phyloP scores from a whole-genome alignment of 768 basidiomycete species.

The Russula vinacea region DNA sequence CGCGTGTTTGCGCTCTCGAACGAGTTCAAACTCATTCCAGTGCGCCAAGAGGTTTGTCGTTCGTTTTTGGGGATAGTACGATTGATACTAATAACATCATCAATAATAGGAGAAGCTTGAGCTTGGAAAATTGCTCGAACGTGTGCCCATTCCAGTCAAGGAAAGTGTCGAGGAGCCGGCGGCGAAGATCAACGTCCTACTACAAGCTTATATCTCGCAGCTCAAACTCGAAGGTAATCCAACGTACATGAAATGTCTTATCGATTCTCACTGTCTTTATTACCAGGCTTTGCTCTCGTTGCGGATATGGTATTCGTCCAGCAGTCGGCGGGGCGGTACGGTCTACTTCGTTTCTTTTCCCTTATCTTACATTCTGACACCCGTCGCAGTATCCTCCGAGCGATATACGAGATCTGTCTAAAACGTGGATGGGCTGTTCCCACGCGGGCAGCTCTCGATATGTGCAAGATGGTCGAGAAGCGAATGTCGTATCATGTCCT shows the following conservation, averaged over 20 bases:
- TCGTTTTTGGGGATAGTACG: slow-evolving; percentile 8
- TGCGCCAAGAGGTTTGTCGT: slow-evolving; percentile 58
- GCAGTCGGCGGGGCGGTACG: slow-evolving; percentile 89
- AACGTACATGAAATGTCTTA: not conserved
- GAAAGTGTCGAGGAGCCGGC: slow-evolving; percentile 95
- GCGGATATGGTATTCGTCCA: slow-evolving; percentile 96
- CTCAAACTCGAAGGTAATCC: slow-evolving; percentile 79
- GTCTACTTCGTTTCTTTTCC: slow-evolving; percentile 4
- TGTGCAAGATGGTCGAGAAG: slow-evolving; percentile 96
- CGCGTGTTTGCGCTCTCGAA: slow-evolving; percentile 93
- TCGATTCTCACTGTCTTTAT: not conserved
- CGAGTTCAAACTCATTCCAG: slow-evolving; percentile 91
- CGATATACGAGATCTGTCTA: slow-evolving; percentile 96
- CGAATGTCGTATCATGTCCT: slow-evolving; percentile 53
- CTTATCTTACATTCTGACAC: slow-evolving; percentile 11
- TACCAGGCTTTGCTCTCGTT: slow-evolving; percentile 71
- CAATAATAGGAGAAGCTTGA: slow-evolving; percentile 76
- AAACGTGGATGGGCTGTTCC: slow-evolving; percentile 98
- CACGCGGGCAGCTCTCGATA: slow-evolving; percentile 82
- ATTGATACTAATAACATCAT: not conserved
- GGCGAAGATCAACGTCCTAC: slow-evolving; percentile 93
- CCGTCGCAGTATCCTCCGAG: slow-evolving; percentile 72
- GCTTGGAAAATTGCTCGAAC: slow-evolving; percentile 82
- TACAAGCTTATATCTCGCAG: slow-evolving; percentile 93
- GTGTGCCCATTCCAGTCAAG: slow-evolving; percentile 96